phyloP scores from a whole-genome alignment of 2,329 filamentous ascomycete genomes.

The Ceratocystis colombiana region DNA sequence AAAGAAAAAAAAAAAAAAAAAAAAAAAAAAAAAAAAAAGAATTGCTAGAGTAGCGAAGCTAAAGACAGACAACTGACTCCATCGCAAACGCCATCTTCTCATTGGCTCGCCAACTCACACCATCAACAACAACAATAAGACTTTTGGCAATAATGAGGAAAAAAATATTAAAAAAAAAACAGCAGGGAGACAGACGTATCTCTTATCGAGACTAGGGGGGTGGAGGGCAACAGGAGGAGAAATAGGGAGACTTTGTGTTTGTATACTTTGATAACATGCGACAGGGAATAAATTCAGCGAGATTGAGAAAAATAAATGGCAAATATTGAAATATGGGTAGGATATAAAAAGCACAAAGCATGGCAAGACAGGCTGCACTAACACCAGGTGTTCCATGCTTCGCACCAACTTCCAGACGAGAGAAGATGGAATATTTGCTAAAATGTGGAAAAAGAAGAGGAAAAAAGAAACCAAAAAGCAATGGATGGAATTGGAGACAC shows the following conservation, averaged over 20 bases:
- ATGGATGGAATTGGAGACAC: neutral
- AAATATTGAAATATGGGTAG: neutral
- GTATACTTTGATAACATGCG: neutral
- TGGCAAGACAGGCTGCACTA: neutral
- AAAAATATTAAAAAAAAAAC: neutral
- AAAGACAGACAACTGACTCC: conserved; percentile 11
- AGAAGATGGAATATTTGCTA: neutral
- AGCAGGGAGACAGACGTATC: neutral
- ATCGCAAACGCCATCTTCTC: neutral
- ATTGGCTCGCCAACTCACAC: conserved; percentile 1
- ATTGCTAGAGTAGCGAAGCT: neutral
- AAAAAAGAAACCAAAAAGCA: neutral
- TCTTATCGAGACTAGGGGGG: neutral
- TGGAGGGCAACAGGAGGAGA: neutral
- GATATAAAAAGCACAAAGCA: neutral
- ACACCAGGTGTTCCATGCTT: conserved; percentile 4
- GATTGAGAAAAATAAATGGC: neutral
- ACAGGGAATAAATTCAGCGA: conserved; percentile 10
- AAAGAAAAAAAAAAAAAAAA: neutral
- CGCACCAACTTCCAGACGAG: neutral
- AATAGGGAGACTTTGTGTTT: neutral
- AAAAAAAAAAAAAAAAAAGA: neutral
- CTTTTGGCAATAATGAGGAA: neutral
- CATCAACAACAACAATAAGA: neutral
- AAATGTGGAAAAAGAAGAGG: neutral